phyloP scores from a whole-genome alignment of 495 filamentous ascomycete species.

The Endocarpon pusillum region DNA sequence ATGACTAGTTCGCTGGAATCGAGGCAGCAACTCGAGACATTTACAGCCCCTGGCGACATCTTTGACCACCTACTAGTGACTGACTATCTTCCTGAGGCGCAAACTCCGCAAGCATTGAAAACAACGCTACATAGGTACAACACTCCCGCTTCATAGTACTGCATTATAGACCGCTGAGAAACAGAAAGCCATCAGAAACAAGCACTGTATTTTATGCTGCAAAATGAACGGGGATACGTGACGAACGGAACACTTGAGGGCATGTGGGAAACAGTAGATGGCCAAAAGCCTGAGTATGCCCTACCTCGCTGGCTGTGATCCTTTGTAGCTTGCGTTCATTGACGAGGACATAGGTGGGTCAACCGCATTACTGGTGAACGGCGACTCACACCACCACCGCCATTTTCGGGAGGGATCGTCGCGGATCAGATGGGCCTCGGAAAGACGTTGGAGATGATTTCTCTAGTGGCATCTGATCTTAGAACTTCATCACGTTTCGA shows the following conservation, averaged over 20 bases:
- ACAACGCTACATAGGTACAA: slow-evolving; percentile 4
- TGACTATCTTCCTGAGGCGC: slow-evolving; percentile 1
- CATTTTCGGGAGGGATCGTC: slow-evolving; percentile 3
- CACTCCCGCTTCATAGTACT: slow-evolving; percentile 3
- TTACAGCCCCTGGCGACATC: no score
- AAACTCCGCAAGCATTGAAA: not conserved
- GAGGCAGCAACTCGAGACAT: no score
- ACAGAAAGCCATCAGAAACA: slow-evolving; percentile 23
- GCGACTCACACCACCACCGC: not conserved
- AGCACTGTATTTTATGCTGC: slow-evolving; percentile 26
- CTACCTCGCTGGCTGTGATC: no score
- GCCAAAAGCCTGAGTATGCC: no score
- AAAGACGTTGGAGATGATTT: slow-evolving; percentile 8
- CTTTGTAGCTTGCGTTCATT: no score
- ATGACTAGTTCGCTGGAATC: not conserved
- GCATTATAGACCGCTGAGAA: not conserved
- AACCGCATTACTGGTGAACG: not conserved
- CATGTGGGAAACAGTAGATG: no score
- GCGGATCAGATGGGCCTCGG: slow-evolving; percentile 12
- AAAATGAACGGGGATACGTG: slow-evolving; percentile 22
- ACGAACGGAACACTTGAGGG: no score
- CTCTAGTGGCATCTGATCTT: slow-evolving; percentile 8
- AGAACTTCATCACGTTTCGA: no score
- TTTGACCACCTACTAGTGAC: no score
- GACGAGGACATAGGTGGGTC: not conserved